Evolutionary conservation across 768 basidiomycete species (phyloP), one percentile per base, ranked within the genome.

Genomic region (Obba rivulosa): DNA sequence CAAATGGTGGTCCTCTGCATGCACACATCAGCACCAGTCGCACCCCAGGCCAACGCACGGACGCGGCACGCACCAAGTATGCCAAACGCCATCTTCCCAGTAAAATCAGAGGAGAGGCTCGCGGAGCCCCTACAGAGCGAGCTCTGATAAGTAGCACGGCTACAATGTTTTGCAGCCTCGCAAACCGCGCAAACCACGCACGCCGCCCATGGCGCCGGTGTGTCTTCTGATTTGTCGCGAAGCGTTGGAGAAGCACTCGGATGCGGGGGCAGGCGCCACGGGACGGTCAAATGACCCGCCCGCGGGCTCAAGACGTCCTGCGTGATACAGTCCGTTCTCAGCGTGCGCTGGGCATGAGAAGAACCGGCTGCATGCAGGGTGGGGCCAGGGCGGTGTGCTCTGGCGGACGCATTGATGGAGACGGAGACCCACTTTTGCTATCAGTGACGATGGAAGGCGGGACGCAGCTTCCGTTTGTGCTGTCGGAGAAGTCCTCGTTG

Each of bases 1-100:
- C 41, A 70, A 57, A 46, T 68, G 51, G 45, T 60, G 63, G 45
- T 73, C 72, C 57, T 69, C 72, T 71, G 23, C 11, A 16, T 25
- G 28, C n/a, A 7, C 18, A 45, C 18, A 34, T 43, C 34, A 20
- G 36, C 16, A 45, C 8, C 21, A 34, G 14, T 13, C 28, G 5
- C 13, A 7, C 28, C 28, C 28, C 7, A 7, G 28, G 28, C 5
- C 28, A 31, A 31, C 28, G 28, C 13, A 13, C 13, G 13, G 13
- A 31, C n/a, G n/a, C 13, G 10, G 9, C 14, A 50, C 64, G 52
- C 41, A 69, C 69, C 67, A 42, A 71, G 63, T 28, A 72, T 70
- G 18, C 69, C 69, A 45, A 71, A 66, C 17, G 56, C 49, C 68
- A 71, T 70, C 28, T 31, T 31, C 13, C 7, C 28, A 7, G 5